Evolutionary conservation across 78 protist species (phyloP), one percentile per base, ranked within the genome.

Genomic region (Dictyostelium purpureum): DNA sequence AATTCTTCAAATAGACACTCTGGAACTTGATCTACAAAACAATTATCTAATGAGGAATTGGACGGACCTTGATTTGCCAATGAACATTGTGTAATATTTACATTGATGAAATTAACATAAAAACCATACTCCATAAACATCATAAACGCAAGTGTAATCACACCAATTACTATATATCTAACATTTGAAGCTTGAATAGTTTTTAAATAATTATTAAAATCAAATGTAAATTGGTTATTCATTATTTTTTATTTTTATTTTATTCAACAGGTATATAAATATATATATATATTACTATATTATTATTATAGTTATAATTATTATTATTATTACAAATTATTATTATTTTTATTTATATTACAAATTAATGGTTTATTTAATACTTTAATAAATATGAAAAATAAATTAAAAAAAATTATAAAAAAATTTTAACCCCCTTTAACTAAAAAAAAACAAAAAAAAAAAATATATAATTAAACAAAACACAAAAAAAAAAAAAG

Each of bases 131-230:
- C 71, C 71, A 63, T 63, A 63, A 63, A 63, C 5, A 63, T 24
- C 71, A 63, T 63, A 63, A 63, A 63, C 16, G 28, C 71, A 6
- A 63, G 33, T 63, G 71, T 63, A 33, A 63, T 12, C 12, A 63
- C 6, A 33, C 42, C 71, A 63, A 63, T 63, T 11, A 63, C 18
- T 4, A 63, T 63, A 63, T 33, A 28, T 31, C 71, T 28, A 1
- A 63, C 26, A 63, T 28, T 31, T 63, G 71, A 2, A 16, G 71
- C 45, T 63, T 63, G 71, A 14, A 63, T 43, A 33, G 71, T 63
- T 63, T 63, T 63, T 63, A 63, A 63, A 31, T 63, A 63, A 63
- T 63, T 63, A 63, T 21, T 63, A 63, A 63, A 63, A 63, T 63
- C 71, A 63, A 63, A 63, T 63, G 26, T 63, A 18, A 63, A 63